These are phyloP conservation scores for Amanita rubescens DNA, from an alignment of 768 basidiomycete species.

Conservation along the genomic window DNA sequence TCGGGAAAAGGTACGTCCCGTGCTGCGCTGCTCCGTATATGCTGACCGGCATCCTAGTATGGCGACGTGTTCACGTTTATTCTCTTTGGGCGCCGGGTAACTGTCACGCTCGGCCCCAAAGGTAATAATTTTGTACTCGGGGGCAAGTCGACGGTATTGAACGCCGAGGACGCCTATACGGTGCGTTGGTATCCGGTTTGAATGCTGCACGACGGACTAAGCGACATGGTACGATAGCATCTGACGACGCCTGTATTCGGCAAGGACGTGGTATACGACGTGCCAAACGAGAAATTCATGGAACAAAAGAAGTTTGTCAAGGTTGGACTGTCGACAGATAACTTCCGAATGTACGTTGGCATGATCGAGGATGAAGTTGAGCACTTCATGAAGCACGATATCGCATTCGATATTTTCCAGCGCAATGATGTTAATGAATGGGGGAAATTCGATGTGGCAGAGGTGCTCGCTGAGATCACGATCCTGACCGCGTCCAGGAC, in stretches of 20 bases:
- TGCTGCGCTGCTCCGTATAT: neutral
- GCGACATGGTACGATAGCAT: constrained; percentile 40
- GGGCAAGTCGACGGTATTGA: constrained; percentile 86
- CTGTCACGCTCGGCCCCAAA: constrained; percentile 83
- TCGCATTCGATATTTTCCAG: constrained; percentile 55
- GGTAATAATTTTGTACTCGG: constrained; percentile 94
- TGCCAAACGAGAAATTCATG: constrained; percentile 95
- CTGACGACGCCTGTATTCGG: constrained; percentile 94
- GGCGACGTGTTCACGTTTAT: constrained; percentile 97
- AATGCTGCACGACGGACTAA: constrained; percentile 1
- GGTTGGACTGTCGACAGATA: constrained; percentile 87
- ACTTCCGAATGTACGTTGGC: constrained; percentile 77
- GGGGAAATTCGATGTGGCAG: constrained; percentile 69
- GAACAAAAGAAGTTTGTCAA: constrained; percentile 99
- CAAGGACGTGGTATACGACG: constrained; percentile 95
- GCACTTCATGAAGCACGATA: constrained; percentile 61
- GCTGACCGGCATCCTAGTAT: constrained; percentile 43
- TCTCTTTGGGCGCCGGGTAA: constrained; percentile 82
- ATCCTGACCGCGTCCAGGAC: constrained; percentile 93
- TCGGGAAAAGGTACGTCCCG: constrained; percentile 57
- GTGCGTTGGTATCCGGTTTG: constrained; percentile 32
- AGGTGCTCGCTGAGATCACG: constrained; percentile 78
- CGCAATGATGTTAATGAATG: constrained; percentile 64
- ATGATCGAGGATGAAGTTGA: constrained; percentile 76
- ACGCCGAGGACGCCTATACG: constrained; percentile 96